phyloP scores from a whole-genome alignment of 2,329 filamentous ascomycete genomes.

The Tothia fuscella region DNA sequence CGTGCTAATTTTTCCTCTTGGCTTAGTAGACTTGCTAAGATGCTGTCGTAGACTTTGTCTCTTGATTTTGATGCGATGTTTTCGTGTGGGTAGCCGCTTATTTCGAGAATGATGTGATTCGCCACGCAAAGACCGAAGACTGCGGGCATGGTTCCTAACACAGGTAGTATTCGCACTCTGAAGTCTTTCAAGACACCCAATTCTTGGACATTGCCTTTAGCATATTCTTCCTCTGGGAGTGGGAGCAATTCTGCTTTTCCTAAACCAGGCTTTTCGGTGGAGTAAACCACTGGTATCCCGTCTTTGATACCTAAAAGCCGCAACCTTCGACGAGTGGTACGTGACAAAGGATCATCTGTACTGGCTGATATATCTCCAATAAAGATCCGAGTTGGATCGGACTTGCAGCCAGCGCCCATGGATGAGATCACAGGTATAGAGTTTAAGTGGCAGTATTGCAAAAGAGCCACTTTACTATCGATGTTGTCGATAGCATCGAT shows the following conservation, averaged over 20 bases:
- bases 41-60: slow-evolving; percentile 85
- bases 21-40: slow-evolving; percentile 63
- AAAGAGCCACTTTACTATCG: slow-evolving; percentile 81
- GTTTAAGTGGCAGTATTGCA: slow-evolving; percentile 76
- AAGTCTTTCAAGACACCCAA: slow-evolving; percentile 86
- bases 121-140: slow-evolving; percentile 87
- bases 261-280: slow-evolving; percentile 76
- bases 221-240: slow-evolving; percentile 74
- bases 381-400: slow-evolving; percentile 68
- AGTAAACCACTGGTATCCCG: slow-evolving; percentile 87
- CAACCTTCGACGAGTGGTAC: slow-evolving; percentile 67
- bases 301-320: slow-evolving; percentile 65
- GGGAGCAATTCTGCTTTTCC: slow-evolving; percentile 87
- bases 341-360: slow-evolving; percentile 78
- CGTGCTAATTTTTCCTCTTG: slow-evolving; percentile 65
- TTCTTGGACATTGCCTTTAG: slow-evolving; percentile 75
- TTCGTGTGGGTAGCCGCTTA: slow-evolving; percentile 74
- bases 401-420: slow-evolving; percentile 96
- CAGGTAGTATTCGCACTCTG: slow-evolving; percentile 84
- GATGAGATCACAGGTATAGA: slow-evolving; percentile 75
- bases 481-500: slow-evolving; percentile 98
- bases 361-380: slow-evolving; percentile 84
- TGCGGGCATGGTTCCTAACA: slow-evolving; percentile 93
- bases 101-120: slow-evolving; percentile 79
- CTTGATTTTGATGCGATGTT: slow-evolving; percentile 70